A percentile compares a stretch with the other conserved stretches of the same genome.
Conservation (phyloP, 495 filamentous ascomycete genomes). For the Xylaria flabelliformis region DNA sequence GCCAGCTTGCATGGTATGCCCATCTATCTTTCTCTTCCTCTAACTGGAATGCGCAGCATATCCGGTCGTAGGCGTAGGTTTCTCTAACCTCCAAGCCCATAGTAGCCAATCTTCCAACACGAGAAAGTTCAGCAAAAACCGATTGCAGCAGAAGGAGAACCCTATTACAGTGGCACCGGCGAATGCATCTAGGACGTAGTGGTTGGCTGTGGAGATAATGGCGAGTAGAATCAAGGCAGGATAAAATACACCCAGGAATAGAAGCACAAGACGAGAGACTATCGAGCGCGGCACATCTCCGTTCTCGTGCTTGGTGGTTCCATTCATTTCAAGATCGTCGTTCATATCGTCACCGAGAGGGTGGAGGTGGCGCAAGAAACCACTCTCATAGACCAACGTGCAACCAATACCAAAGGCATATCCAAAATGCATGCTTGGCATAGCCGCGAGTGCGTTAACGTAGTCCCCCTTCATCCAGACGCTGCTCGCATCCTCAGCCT, state of each 20-base stretch:
- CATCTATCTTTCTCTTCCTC: constrained; percentile 3
- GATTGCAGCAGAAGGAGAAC: constrained; percentile 65
- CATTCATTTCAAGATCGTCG: constrained; percentile 25
- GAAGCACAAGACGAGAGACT: constrained; percentile 28
- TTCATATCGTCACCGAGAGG: constrained; percentile 13
- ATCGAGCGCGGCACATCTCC: constrained; percentile 44
- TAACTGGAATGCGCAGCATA: constrained; percentile 29
- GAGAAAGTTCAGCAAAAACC: constrained; percentile 64
- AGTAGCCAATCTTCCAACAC: constrained; percentile 71
- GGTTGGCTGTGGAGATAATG: constrained; percentile 77
- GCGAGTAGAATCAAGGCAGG: constrained; percentile 68
- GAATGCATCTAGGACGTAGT: constrained; percentile 74
- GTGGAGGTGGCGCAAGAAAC: constrained; percentile 32
- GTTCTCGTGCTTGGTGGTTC: constrained; percentile 29
- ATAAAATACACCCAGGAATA: constrained; percentile 66
- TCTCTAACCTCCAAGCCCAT: constrained; percentile 66
- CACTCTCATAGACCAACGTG: constrained; percentile 60
- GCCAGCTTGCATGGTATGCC: background rate
- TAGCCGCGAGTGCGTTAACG: constrained; percentile 68
- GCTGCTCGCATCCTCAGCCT: constrained; percentile 63
- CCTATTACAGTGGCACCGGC: constrained; percentile 66
- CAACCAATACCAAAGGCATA: constrained; percentile 78
- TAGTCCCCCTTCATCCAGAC: constrained; percentile 66
- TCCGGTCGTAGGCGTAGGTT: constrained; percentile 52
- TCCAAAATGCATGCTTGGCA: constrained; percentile 82